Conservation (phyloP, 495 filamentous ascomycete species). For the Xylaria scruposa region DNA sequence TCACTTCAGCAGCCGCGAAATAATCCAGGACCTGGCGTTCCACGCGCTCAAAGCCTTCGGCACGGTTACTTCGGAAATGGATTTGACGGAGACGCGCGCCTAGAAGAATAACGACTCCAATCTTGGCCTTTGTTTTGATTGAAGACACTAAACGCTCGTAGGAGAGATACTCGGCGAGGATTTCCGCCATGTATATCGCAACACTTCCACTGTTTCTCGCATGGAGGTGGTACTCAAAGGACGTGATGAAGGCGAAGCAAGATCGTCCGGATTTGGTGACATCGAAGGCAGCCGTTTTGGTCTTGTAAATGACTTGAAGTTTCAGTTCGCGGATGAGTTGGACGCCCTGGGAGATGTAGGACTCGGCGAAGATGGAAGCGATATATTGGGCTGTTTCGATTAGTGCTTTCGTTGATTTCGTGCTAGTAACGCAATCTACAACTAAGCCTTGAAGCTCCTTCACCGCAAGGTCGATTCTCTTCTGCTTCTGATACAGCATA, state of each 20-base stretch:
- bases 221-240: constrained; percentile 20
- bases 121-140: constrained; percentile 16
- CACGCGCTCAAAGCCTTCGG: constrained; percentile 14
- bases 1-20: constrained; percentile 8
- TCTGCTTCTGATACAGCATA: constrained; percentile 12
- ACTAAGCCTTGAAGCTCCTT: constrained; percentile 18
- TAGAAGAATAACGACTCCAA: constrained; percentile 12
- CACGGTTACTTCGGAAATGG: constrained; percentile 11
- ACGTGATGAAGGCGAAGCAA: constrained; percentile 20
- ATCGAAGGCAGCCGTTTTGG: constrained; percentile 3
- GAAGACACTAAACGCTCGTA: constrained; percentile 18
- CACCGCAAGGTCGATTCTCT: constrained; percentile 15
- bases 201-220: constrained; percentile 11
- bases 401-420: constrained; percentile 6
- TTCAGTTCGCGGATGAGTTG: constrained; percentile 20
- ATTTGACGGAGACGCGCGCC: constrained; percentile 16
- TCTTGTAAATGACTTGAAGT: constrained; percentile 17
- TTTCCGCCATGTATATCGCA: constrained; percentile 17
- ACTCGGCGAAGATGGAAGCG: constrained; percentile 18
- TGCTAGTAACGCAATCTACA: neutral
- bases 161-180: constrained; percentile 18
- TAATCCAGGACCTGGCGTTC: constrained; percentile 19
- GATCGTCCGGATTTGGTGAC: constrained; percentile 21
- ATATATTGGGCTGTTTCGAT: constrained; percentile 19
- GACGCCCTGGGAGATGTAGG: constrained; percentile 21